phyloP scores from a whole-genome alignment of 345 rosid genomes.

The Eucalyptus pauciflora region DNA sequence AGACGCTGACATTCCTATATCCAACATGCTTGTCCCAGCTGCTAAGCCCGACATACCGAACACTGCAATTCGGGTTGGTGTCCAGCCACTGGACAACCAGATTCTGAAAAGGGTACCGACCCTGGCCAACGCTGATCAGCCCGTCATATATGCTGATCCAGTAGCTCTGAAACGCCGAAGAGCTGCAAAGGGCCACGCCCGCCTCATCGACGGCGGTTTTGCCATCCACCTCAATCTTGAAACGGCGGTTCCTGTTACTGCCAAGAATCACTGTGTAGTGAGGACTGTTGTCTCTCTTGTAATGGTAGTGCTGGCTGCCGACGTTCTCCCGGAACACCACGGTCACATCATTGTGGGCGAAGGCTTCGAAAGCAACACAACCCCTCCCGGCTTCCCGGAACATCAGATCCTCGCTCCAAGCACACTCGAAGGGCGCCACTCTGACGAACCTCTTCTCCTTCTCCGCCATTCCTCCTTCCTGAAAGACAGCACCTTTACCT shows the following conservation, averaged over 20 bases:
- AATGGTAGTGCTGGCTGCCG: constrained; percentile 89
- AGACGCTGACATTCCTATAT: constrained; percentile 80
- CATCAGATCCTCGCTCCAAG: constrained; percentile 91
- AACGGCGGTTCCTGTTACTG: constrained; percentile 75
- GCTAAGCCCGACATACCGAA: constrained; percentile 79
- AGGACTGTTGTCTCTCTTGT: constrained; percentile 83
- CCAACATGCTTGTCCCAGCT: constrained; percentile 99
- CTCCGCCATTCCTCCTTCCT: neutral
- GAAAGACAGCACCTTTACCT: neutral
- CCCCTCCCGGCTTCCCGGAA: constrained; percentile 92
- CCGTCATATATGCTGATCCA: constrained; percentile 97
- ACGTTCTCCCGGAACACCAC: constrained; percentile 91
- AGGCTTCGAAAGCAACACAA: constrained; percentile 92
- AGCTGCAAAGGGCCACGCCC: constrained; percentile 65
- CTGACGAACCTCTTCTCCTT: constrained; percentile 67
- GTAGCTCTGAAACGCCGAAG: constrained; percentile 77
- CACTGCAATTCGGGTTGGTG: constrained; percentile 69
- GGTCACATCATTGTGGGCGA: constrained; percentile 90
- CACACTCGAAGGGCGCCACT: constrained; percentile 98
- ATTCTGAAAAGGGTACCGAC: constrained; percentile 96
- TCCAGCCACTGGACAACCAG: constrained; percentile 84
- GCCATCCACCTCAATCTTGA: constrained; percentile 93
- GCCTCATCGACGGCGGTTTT: constrained; percentile 71
- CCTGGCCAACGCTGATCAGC: constrained; percentile 76
- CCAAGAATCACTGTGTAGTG: constrained; percentile 96